Conservation (phyloP, 441 rosid genomes). For the Bruguiera hainesii region DNA sequence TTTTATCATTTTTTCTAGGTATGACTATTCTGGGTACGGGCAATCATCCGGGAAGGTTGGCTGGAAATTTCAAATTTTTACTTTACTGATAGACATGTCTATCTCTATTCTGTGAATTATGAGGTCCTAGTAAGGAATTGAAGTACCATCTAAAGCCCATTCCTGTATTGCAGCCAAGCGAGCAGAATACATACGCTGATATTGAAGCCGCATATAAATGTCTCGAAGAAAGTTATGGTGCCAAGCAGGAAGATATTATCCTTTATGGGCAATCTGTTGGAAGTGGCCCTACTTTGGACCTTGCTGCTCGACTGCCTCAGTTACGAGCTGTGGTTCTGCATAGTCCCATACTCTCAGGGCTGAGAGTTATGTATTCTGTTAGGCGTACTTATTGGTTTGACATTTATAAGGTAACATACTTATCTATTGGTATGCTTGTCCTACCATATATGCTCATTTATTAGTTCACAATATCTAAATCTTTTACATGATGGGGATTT, state of each 20-base stretch:
- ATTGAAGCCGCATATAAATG: constrained; percentile 92
- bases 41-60: constrained; percentile 90
- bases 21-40: constrained; percentile 90
- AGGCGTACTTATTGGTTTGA: constrained; percentile 95
- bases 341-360: constrained; percentile 93
- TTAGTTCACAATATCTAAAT: constrained; percentile 4
- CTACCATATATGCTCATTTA: constrained; percentile 2
- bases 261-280: constrained; percentile 98
- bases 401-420: constrained; percentile 72
- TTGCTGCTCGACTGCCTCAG: constrained; percentile 71
- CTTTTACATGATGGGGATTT: neutral
- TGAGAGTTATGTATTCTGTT: constrained; percentile 95
- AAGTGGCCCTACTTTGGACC: constrained; percentile 94
- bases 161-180: constrained; percentile 71
- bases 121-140: constrained; percentile 11
- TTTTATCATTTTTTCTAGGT: constrained; percentile 41
- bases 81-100: neutral
- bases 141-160: constrained; percentile 21
- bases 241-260: constrained; percentile 86
- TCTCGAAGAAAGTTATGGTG: constrained; percentile 84
- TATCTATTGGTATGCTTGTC: constrained; percentile 8
- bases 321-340: constrained; percentile 89
- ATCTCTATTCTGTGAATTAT: constrained; percentile 4
- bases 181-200: constrained; percentile 91
- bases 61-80: constrained; percentile 14